These are phyloP conservation scores for Ceratocystis huliohia DNA, from an alignment of 2,329 filamentous ascomycete species.

Conservation along the genomic window DNA sequence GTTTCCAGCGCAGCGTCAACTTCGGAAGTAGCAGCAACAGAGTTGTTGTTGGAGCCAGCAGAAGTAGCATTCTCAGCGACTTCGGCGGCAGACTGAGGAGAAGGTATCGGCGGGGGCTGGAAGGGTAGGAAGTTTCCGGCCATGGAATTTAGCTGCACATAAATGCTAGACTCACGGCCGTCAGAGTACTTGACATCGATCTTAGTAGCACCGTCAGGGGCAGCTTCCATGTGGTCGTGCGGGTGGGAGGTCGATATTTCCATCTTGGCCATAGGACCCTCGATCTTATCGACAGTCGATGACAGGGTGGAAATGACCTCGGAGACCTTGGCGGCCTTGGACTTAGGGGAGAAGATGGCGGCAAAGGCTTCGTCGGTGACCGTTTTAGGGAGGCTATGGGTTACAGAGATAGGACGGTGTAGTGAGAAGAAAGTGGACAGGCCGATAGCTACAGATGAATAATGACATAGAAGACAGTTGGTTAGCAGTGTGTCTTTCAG, in stretches of 20 bases:
- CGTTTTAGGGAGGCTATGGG: conserved; percentile 60
- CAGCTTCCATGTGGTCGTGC: conserved; percentile 31
- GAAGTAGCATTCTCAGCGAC: conserved; percentile 26
- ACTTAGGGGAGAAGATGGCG: conserved; percentile 59
- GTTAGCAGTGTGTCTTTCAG: conserved; percentile 7
- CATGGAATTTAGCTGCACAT: conserved; percentile 55
- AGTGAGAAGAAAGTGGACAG: conserved; percentile 91
- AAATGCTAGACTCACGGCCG: conserved; percentile 45
- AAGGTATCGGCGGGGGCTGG: conserved; percentile 67
- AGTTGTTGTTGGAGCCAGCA: conserved; percentile 27
- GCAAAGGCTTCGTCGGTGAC: conserved; percentile 66
- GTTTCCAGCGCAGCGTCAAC: conserved; percentile 23
- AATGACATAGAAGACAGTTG: conserved; percentile 19
- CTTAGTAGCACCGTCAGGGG: conserved; percentile 37
- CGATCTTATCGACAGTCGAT: conserved; percentile 45
- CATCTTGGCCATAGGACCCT: conserved; percentile 44
- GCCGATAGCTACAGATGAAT: conserved; percentile 54
- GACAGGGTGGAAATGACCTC: conserved; percentile 57
- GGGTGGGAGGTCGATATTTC: conserved; percentile 29
- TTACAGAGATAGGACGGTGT: conserved; percentile 85
- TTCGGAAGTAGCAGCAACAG: conserved; percentile 25
- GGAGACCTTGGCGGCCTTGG: conserved; percentile 39
- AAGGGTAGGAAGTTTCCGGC: conserved; percentile 66
- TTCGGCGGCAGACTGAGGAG: conserved; percentile 37
- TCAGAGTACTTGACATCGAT: conserved; percentile 44